Base-by-base conservation (phyloP, 2,329 filamentous ascomycete genomes). In the Apiospora malaysiana region DNA sequence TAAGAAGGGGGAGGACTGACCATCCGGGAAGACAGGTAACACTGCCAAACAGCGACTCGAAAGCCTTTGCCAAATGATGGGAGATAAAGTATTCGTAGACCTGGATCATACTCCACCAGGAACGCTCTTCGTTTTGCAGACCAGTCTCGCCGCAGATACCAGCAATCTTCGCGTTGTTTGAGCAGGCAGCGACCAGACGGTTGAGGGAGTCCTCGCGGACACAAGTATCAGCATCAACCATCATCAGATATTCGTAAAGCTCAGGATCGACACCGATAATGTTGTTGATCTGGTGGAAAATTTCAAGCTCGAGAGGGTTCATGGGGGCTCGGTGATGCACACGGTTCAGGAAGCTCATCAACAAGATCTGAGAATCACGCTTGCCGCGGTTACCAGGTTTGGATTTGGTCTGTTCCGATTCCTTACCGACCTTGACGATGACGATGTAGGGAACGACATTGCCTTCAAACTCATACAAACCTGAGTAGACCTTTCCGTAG, bases 11-110 rank as follows among this genome's bases (percentile, higher is more conserved):
- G 43, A 63, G 47, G 70, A 90, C 93, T 85, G 90, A 98, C 95
- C 96, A 99, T 89, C 96, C 96, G 74, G 96, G 96, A 85, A 99
- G 91, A 92, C 96, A 99, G 72, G 96, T 99, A 72, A 99, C 96
- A 81, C 94, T 97, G 79, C 95, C 96, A 79, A 99, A 99, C 72
- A 99, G 89, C 72, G 94, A 98, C 81, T 99, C 96, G 79, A 99
- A 99, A 73, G 96, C 94, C 85, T 99, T 99, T 69, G 96, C 88
- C 81, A 99, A 85, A 83, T 99, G 93, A 87, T 99, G 96, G 42
- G 96, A 98, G 79, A 99, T 99, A 82, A 95, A 99, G 86, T 99
- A 99, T 82, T 99, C 96, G 84, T 99, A 99, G 74, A 99, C 96
- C 82, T 99, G 96, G 78, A 99, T 99, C 96, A 99, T 99, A 16